Conservation (phyloP, 2,329 filamentous ascomycete species). For the Colletotrichum sp. region DNA sequence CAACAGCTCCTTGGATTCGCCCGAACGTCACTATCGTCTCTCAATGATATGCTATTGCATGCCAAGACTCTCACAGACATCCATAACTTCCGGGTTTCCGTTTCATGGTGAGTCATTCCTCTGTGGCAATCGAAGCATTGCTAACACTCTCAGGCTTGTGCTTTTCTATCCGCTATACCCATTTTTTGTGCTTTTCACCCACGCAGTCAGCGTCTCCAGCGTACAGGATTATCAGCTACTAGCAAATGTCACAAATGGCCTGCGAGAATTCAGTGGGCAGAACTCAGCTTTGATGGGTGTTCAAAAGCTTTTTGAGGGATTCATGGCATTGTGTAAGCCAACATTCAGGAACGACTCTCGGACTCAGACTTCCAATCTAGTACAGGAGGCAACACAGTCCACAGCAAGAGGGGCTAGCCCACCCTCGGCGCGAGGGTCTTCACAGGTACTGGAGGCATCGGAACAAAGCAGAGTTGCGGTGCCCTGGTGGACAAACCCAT, state of each 20-base stretch:
- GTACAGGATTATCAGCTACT: not conserved
- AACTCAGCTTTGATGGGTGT: not conserved
- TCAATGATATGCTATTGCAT: not conserved
- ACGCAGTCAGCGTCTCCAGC: not conserved
- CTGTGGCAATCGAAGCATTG: not conserved
- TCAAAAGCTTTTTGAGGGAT: not conserved
- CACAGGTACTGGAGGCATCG: not conserved
- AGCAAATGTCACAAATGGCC: not conserved
- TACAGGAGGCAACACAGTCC: not conserved
- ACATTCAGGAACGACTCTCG: not conserved
- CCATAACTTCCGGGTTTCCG: not conserved
- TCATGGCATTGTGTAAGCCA: not conserved
- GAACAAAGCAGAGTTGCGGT: not conserved
- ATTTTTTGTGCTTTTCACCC: not conserved
- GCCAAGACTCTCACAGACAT: not conserved
- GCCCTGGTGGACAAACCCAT: not conserved
- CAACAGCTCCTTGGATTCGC: not conserved
- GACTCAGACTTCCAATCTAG: rapidly evolving
- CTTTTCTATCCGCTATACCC: not conserved
- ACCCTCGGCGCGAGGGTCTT: not conserved
- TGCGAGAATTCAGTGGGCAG: not conserved
- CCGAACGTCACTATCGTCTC: not conserved
- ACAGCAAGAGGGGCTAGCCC: not conserved
- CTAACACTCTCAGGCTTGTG: not conserved
- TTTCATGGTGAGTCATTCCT: not conserved